Base-by-base conservation (phyloP, 2,329 filamentous ascomycete genomes). In the Lachnum nothofagi region DNA sequence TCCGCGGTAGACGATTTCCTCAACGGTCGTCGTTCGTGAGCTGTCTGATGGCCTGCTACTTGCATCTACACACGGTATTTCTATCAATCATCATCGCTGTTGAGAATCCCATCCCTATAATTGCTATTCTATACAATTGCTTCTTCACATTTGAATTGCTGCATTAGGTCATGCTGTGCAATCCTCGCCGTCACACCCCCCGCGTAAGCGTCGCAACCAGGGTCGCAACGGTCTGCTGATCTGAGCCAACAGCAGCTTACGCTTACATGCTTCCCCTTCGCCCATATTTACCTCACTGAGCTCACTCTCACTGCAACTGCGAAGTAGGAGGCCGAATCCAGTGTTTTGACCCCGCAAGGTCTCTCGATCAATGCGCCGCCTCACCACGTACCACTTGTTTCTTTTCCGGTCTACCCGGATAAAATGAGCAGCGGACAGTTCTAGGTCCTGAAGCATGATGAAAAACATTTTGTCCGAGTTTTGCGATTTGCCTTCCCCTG, bases 1-100 rank as follows among this genome's bases (percentile, higher is more conserved):
- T 51, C 56, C 54, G 54, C 52, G 52, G 54, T 52, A 42, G 33
- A 25, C 46, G 41, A 23, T 25, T 24, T 20, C 14, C 14, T 31
- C 25, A 31, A n/a, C 25, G n/a, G 29, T 24, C 17, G 25, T 16
- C 17, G n/a, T 8, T 35, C 8, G 9, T 25, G 7, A 9, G 31
- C 16, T 17, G 27, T 16, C 22, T 5, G 35, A 10, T 31, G 29
- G 20, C 17, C 23, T 23, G 9, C 22, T 19, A 17, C 29, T 12
- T 37, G 20, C 16, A 12, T 17, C 12, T 29, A 33, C 5, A 12
- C 12, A 5, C 25, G 25, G 25, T 12, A 27, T 27, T 27, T 27
- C n/a, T n/a, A n/a, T n/a, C n/a, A n/a, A n/a, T n/a, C n/a, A n/a
- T n/a, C n/a, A n/a, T n/a, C n/a, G n/a, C n/a, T n/a, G n/a, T n/a